phyloP scores from a whole-genome alignment of 2,329 filamentous ascomycete genomes.

The Xylariaceae sp. region DNA sequence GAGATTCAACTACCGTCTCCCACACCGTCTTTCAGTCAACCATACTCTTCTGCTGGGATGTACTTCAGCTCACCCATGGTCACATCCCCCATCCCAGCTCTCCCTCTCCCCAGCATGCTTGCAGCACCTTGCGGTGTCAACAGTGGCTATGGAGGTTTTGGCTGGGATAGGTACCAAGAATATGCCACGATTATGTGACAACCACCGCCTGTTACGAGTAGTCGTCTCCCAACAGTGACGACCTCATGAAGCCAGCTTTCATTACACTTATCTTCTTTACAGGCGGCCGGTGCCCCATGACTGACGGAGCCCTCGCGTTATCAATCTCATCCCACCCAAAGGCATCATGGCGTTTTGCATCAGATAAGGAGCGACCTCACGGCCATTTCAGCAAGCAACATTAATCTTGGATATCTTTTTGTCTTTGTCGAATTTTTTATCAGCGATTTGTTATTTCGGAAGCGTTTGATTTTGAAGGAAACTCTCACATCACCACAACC shows the following conservation, averaged over 20 bases:
- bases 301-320: conserved; percentile 23
- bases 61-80: conserved; percentile 79
- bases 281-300: conserved; percentile 21
- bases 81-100: conserved; percentile 67
- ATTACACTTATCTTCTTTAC: too few relatives aligned
- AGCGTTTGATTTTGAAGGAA: conserved; percentile 34
- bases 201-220: conserved; percentile 48
- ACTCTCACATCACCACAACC: conserved; percentile 37
- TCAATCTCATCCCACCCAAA: conserved; percentile 22
- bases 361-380: conserved; percentile 31
- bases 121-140: conserved; percentile 80
- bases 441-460: conserved; percentile 35
- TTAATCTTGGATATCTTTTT: conserved; percentile 24
- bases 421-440: conserved; percentile 24
- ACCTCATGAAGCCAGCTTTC: conserved; percentile 34
- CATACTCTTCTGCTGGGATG: conserved; percentile 66
- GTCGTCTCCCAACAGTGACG: conserved; percentile 46
- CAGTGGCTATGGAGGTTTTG: conserved; percentile 71
- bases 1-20: conserved; percentile 75
- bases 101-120: conserved; percentile 84
- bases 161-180: conserved; percentile 82
- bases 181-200: conserved; percentile 85
- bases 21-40: conserved; percentile 74
- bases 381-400: conserved; percentile 24
- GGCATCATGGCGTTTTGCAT: conserved; percentile 33